Percentiles rank a stretch among this genome's conserved stretches.
Conservation (phyloP, 345 rosid genomes). For the Bruguiera sexangula region DNA sequence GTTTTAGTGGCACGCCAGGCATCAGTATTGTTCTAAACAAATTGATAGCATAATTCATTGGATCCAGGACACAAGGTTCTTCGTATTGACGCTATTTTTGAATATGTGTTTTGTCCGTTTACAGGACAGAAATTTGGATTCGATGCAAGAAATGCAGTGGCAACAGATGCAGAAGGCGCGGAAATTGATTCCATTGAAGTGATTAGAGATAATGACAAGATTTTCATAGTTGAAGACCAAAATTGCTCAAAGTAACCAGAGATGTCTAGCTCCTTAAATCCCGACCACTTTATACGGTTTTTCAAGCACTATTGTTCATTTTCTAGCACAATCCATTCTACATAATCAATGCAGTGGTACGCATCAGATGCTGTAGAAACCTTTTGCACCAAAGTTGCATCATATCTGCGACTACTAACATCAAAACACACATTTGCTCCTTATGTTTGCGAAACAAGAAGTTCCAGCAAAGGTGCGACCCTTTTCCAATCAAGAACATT, state of each 20-base stretch:
- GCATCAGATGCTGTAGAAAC: too few species aligned
- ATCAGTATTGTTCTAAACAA: neutral
- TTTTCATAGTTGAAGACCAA: slow-evolving; percentile 53
- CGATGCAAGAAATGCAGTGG: slow-evolving; percentile 45
- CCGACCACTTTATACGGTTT: too few species aligned
- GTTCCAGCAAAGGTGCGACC: too few species aligned
- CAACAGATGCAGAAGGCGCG: slow-evolving; percentile 69
- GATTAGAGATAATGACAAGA: slow-evolving; percentile 81
- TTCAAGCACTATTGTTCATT: too few species aligned
- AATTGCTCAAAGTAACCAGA: slow-evolving; percentile 10
- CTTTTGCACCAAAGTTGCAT: too few species aligned
- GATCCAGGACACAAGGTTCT: neutral
- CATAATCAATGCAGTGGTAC: too few species aligned
- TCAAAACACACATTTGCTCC: too few species aligned
- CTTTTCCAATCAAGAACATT: neutral
- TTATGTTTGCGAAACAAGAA: too few species aligned
- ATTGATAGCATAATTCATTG: too few species aligned
- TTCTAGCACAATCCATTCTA: too few species aligned
- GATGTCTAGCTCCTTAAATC: neutral
- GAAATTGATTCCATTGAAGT: slow-evolving; percentile 82
- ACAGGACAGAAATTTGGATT: slow-evolving; percentile 71
- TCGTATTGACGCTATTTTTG: too few species aligned
- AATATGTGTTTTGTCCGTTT: neutral
- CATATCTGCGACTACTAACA: too few species aligned
- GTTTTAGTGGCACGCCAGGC: neutral